Percentiles rank a stretch among this genome's conserved stretches.
Evolutionary conservation across 306 rosid species (phyloP).

Genomic region (Heteromeles arbutifolia): DNA sequence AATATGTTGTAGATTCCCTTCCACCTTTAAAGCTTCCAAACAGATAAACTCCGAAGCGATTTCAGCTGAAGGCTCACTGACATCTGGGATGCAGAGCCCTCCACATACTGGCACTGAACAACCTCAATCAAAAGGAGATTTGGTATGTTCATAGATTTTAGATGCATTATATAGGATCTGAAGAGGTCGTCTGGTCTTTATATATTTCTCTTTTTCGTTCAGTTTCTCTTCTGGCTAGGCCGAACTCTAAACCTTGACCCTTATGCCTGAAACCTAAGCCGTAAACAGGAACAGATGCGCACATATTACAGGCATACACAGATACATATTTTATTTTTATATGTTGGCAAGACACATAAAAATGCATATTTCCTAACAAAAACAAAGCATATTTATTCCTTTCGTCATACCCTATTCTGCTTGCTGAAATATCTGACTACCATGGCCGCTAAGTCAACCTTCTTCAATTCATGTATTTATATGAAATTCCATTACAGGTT

Average conservation of each 20-base stretch:
- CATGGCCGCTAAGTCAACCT: neutral
- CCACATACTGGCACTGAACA: constrained; percentile 30
- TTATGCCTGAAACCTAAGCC: neutral
- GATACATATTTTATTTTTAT: neutral
- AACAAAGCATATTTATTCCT: too few relatives aligned
- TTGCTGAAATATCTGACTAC: constrained; percentile 12
- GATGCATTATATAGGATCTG: neutral
- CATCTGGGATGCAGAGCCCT: constrained; percentile 43
- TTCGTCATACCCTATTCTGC: neutral
- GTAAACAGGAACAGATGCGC: neutral
- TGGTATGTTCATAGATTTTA: constrained; percentile 34
- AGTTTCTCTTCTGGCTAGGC: neutral
- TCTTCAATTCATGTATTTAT: neutral
- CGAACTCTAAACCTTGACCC: neutral
- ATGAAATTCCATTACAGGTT: constrained; percentile 33
- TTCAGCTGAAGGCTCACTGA: constrained; percentile 63
- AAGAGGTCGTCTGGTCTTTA: neutral
- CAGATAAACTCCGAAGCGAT: constrained; percentile 41
- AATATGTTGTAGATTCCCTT: constrained; percentile 53
- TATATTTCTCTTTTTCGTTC: neutral
- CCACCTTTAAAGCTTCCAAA: constrained; percentile 45
- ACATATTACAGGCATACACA: neutral
- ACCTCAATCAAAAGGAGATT: constrained; percentile 49
- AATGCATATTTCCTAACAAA: too few relatives aligned
- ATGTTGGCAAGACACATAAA: neutral